A percentile compares a stretch with the other conserved stretches of the same genome.
Evolutionary conservation across 208 protist genomes (phyloP).

Genomic region (Trypanosoma platydactyli): DNA sequence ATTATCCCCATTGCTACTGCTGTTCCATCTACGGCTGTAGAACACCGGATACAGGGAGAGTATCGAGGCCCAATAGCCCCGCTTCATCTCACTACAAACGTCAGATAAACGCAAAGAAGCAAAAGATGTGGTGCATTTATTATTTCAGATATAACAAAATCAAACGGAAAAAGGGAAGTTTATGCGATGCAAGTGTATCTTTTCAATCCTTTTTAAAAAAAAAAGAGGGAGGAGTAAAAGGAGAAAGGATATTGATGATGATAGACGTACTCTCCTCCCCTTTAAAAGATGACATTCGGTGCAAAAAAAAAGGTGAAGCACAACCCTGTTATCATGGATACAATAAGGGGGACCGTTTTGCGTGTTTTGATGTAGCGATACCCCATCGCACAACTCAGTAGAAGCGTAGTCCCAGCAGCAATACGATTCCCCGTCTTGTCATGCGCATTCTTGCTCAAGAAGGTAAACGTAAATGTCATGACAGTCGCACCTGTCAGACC

Average conservation of each 20-base stretch:
- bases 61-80: neutral
- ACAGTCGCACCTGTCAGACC: constrained; percentile 11
- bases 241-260: neutral
- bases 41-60: neutral
- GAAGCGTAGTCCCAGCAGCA: constrained; percentile 3
- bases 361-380: constrained; percentile 9
- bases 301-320: constrained; percentile 17
- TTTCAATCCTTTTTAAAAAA: neutral
- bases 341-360: constrained; percentile 10
- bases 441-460: constrained; percentile 5
- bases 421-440: constrained; percentile 14
- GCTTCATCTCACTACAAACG: neutral
- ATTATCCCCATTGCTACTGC: neutral
- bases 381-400: constrained; percentile 13
- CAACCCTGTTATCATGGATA: neutral
- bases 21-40: neutral
- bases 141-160: neutral
- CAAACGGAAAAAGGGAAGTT: too few relatives aligned
- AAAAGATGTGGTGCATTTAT: neutral
- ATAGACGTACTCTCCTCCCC: neutral
- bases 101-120: neutral
- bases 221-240: neutral
- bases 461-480: constrained; percentile 7
- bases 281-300: constrained; percentile 2
- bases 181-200: too few relatives aligned